Conservation (phyloP, 768 basidiomycete genomes). For the Amylocystis lapponica region DNA sequence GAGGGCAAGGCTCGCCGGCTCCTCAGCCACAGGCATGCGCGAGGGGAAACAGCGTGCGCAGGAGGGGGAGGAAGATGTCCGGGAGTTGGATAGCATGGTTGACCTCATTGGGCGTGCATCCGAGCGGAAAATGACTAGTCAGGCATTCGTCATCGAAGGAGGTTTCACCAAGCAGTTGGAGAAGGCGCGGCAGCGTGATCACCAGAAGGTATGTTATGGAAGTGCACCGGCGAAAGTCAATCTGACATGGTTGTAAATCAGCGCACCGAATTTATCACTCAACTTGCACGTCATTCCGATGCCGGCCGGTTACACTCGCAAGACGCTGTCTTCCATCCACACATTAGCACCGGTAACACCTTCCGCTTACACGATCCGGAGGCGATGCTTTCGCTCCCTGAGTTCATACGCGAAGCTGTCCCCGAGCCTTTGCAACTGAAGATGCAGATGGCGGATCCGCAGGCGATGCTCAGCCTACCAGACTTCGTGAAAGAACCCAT, state of each 20-base stretch:
- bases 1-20: conserved; percentile 48
- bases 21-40: conserved; percentile 9
- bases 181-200: conserved; percentile 50
- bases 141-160: conserved; percentile 63
- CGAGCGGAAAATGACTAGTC: conserved; percentile 58
- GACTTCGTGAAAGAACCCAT: conserved; percentile 48
- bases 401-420: conserved; percentile 36
- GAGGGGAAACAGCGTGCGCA: conserved; percentile 45
- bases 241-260: not conserved
- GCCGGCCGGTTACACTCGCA: conserved; percentile 74
- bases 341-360: too few species aligned
- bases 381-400: conserved; percentile 37
- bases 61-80: conserved; percentile 31
- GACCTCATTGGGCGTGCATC: conserved; percentile 69
- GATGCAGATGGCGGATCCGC: conserved; percentile 24
- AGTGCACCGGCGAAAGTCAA: not conserved
- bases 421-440: conserved; percentile 17
- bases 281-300: conserved; percentile 63
- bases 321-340: conserved; percentile 47
- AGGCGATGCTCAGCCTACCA: conserved; percentile 27
- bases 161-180: conserved; percentile 51
- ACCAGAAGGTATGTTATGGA: conserved; percentile 63
- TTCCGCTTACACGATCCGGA: conserved; percentile 33
- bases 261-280: conserved; percentile 74
- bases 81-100: conserved; percentile 67